A percentile compares a stretch with the other conserved stretches of the same genome.
Conservation (phyloP, 148 eudicot genomes). For the Vaccinium vitisidaea region DNA sequence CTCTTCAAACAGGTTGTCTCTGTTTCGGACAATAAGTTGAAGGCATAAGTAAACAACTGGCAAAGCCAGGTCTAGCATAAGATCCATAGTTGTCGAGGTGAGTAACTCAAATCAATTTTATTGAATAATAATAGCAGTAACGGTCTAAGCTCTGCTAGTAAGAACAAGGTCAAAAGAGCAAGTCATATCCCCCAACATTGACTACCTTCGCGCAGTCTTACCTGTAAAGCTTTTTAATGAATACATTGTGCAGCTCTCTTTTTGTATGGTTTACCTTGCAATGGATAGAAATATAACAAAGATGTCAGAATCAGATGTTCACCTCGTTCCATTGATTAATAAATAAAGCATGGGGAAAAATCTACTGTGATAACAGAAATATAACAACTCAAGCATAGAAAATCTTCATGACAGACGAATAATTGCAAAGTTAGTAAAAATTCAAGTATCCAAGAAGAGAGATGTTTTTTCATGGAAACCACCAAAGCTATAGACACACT, state of each 20-base stretch:
- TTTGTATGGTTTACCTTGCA: constrained; percentile 90
- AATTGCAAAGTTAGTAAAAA: neutral
- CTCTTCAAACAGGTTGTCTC: constrained; percentile 89
- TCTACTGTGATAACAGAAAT: neutral
- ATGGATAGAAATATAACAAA: constrained; percentile 9
- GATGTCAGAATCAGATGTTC: neutral
- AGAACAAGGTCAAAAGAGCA: neutral
- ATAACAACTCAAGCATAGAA: neutral
- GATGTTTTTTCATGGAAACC: neutral
- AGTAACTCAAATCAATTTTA: neutral
- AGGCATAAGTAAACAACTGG: constrained; percentile 10
- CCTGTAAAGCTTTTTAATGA: constrained; percentile 93
- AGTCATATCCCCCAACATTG: neutral
- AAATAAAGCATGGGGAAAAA: neutral
- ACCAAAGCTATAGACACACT: neutral
- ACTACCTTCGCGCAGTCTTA: constrained; percentile 17
- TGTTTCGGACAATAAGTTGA: constrained; percentile 24
- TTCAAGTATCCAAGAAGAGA: neutral
- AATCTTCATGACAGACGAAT: neutral
- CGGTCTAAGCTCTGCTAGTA: neutral
- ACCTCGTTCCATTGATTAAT: neutral
- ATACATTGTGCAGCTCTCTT: constrained; percentile 91
- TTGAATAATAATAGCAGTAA: neutral
- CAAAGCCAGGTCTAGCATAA: constrained; percentile 1
- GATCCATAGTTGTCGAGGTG: neutral